A percentile compares a stretch with the other conserved stretches of the same genome.
Conservation (phyloP, 164 flowering plant species). For the Echeveria elegans region DNA sequence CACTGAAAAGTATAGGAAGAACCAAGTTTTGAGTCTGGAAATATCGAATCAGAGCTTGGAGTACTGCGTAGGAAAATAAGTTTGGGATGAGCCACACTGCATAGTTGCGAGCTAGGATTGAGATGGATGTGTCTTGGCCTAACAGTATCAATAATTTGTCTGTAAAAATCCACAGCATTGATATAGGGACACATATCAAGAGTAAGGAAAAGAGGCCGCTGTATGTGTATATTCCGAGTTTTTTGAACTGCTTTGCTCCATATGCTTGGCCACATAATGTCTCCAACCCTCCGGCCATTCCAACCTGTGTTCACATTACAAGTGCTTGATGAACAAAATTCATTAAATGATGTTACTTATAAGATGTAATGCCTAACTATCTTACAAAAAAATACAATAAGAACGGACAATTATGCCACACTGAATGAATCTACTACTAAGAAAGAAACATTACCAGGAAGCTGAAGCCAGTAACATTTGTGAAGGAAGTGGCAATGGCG, state of each 20-base stretch:
- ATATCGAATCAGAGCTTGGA: conserved; percentile 43
- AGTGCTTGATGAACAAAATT: neutral
- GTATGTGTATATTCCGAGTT: conserved; percentile 38
- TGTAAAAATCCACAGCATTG: conserved; percentile 38
- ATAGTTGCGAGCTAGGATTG: conserved; percentile 45
- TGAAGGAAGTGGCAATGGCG: conserved; percentile 27
- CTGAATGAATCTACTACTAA: too few relatives aligned
- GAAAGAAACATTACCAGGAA: conserved; percentile 18
- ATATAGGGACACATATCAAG: conserved; percentile 37
- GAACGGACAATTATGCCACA: too few relatives aligned
- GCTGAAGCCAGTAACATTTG: conserved; percentile 32
- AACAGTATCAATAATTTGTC: conserved; percentile 29
- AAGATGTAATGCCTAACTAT: neutral
- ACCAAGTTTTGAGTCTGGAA: conserved; percentile 42
- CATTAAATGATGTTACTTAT: neutral
- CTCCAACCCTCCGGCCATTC: conserved; percentile 59
- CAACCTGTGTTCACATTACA: conserved; percentile 26
- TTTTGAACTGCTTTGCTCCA: conserved; percentile 49
- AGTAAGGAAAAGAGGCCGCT: conserved; percentile 38
- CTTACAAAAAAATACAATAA: too few relatives aligned
- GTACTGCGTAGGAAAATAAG: conserved; percentile 39
- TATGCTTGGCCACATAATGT: conserved; percentile 60
- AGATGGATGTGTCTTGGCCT: conserved; percentile 50
- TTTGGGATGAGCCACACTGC: conserved; percentile 38
- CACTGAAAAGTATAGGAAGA: conserved; percentile 34